These are phyloP conservation scores for Nematodospora valgi DNA, from an alignment of 805 yeast genomes.

Conservation along the genomic window DNA sequence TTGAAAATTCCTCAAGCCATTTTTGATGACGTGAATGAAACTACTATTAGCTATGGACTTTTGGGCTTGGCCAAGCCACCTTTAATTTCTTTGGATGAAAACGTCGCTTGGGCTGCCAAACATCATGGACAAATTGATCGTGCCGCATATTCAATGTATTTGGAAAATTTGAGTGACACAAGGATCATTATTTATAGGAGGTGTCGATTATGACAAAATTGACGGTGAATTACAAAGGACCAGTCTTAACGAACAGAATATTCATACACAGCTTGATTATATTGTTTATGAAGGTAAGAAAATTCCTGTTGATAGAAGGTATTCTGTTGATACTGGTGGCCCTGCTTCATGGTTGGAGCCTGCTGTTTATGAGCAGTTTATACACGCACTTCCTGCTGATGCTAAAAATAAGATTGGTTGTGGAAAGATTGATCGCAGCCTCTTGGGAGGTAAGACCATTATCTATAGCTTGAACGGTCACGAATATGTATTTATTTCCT, in stretches of 20 bases:
- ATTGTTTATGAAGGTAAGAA: not conserved
- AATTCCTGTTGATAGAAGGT: not conserved
- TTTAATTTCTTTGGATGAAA: not conserved
- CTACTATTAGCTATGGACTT: not conserved
- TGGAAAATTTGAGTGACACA: not conserved
- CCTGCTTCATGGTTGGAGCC: not conserved
- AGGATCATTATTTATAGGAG: conserved; percentile 5
- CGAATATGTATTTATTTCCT: conserved; percentile 1
- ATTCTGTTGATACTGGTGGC: conserved; percentile 1
- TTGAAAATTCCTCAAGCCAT: not conserved
- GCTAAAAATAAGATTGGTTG: not conserved
- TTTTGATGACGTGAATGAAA: conserved; percentile 3
- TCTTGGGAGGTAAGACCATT: conserved; percentile 3
- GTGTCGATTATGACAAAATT: conserved; percentile 2
- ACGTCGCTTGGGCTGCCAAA: not conserved
- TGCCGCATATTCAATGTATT: conserved; percentile 1
- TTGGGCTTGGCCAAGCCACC: conserved; percentile 1
- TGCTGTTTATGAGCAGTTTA: not conserved
- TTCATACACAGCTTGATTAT: not conserved
- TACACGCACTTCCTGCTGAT: not conserved
- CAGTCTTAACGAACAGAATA: not conserved
- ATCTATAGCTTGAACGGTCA: not conserved
- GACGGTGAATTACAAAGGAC: conserved; percentile 1
- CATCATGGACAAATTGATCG: not conserved
- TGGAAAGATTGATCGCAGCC: not conserved